Base-by-base conservation (phyloP, 2,329 filamentous ascomycete species). In the Xylaria sp. region DNA sequence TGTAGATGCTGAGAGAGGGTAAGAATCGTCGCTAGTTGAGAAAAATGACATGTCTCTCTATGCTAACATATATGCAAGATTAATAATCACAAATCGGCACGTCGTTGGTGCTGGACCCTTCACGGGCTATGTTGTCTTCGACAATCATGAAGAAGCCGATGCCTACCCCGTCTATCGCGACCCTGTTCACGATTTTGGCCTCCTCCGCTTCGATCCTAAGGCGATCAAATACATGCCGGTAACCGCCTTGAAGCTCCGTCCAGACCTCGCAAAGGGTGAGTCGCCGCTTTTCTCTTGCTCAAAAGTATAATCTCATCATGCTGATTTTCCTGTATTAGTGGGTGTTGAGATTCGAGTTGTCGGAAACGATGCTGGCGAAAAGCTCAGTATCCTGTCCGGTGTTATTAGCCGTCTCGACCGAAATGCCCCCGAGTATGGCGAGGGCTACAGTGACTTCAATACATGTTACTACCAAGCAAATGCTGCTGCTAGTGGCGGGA, bases 391-490 rank as follows among this genome's bases (percentile, higher is more conserved):
- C 75, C 84, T 99, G 67, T 98, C 96, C 5, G 96, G 96, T 75
- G 95, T 99, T 64, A 99, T 99, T 79, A 97, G 94, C 82, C 90
- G 96, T 75, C 85, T 99, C 68, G 96, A 99, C 77, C 89, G 96
- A 74, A 99, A 99, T 81, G 97, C 97, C 1, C 96, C 96, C 17
- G 96, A 99, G 77, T 98, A 99, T 75, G 95, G 95, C 64, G 96
- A 98, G 71, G 96, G 96, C 32, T 99, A 99, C 80, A 96, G 94
- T 80, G 96, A 99, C 79, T 99, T 99, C 88, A 99, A 92, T 79
- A 91, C 88, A 58, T 90, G 97, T 79, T 99, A 99, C 84, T 98
- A 98, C 75, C 96, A 99, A 82, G 96, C 97, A 71, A 97, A 97
- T 14, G 97, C 96, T 3, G 95, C 96, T 4, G 97, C 96, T 2